Evolutionary conservation across 768 basidiomycete genomes (phyloP).

Genomic region (Candolleomyces eurysporus): DNA sequence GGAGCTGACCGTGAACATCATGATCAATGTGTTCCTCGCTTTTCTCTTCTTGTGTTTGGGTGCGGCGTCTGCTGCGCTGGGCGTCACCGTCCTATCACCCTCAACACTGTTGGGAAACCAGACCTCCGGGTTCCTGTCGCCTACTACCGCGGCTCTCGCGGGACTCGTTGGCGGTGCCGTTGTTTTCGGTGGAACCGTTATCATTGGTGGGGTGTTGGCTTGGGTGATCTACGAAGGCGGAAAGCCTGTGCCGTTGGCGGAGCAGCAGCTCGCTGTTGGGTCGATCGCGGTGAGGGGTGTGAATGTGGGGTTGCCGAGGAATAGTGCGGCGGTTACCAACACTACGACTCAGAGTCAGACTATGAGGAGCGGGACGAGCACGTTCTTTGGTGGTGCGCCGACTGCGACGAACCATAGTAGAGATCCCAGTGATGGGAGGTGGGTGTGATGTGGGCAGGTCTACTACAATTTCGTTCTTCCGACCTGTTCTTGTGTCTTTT

Average conservation of each 20-base stretch:
- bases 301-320: neutral
- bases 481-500: too few relatives aligned
- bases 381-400: too few relatives aligned
- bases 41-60: neutral
- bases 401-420: too few relatives aligned
- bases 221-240: slow-evolving; percentile 1
- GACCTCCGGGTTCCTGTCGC: neutral
- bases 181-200: neutral
- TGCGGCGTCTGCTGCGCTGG: neutral
- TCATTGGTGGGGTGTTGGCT: neutral
- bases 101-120: neutral
- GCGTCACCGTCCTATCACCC: neutral
- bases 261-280: neutral
- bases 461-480: too few relatives aligned
- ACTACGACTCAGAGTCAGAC: too few relatives aligned
- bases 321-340: too few relatives aligned
- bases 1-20: neutral
- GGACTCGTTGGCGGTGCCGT: neutral
- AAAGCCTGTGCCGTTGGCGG: neutral
- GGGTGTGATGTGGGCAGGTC: too few relatives aligned
- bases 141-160: neutral
- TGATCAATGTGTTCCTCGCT: neutral
- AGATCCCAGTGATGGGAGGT: too few relatives aligned
- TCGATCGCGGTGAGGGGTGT: neutral
- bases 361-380: too few relatives aligned